Evolutionary conservation across 2,329 filamentous ascomycete genomes (phyloP), one percentile per base, ranked within the genome.

Genomic region (Neonectria sp.): DNA sequence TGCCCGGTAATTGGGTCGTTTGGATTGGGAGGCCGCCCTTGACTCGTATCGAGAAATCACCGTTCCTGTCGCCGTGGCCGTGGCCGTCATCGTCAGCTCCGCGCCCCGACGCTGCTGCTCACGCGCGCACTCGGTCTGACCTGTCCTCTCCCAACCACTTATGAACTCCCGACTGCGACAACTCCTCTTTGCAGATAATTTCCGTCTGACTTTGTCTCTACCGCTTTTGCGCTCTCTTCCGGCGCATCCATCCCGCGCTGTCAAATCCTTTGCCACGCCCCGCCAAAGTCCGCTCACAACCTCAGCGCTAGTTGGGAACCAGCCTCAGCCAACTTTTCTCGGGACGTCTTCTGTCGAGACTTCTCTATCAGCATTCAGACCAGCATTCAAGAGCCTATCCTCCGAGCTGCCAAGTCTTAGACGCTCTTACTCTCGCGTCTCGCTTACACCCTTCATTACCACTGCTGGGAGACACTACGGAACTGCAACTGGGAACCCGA

Each of bases 161-260:
- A 76, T 76, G 74, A 75, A 70, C 58, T 48, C 63, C 31, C 74
- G 71, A 66, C 53, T 73, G 58, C 62, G 62, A 59, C 68, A 65
- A 51, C 56, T 63, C 29, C 9, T 68, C 59, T 71, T 62, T 57
- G 58, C 65, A 68, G 52, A 60, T 68, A 70, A 60, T 37, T 55
- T 58, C 52, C 56, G 57, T 61, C 53, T 51, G 45, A 59, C 43
- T 40, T 67, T 63, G 21, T 49, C 55, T 48, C 61, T 60, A 35
- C 59, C 59, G 24, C 45, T 60, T 46, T 55, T 49, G 55, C 63
- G 68, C 63, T 64, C 55, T 46, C 60, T 63, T 48, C 67, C 58
- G 53, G 60, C 65, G 43, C 64, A 67, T 49, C 67, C 67, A 68
- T 74, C 68, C 46, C 58, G 64, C 49, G 56, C 46, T 45, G 51